These are phyloP conservation scores for Colletotrichum orbiculare DNA, from an alignment of 2,329 filamentous ascomycete species.

Conservation along the genomic window DNA sequence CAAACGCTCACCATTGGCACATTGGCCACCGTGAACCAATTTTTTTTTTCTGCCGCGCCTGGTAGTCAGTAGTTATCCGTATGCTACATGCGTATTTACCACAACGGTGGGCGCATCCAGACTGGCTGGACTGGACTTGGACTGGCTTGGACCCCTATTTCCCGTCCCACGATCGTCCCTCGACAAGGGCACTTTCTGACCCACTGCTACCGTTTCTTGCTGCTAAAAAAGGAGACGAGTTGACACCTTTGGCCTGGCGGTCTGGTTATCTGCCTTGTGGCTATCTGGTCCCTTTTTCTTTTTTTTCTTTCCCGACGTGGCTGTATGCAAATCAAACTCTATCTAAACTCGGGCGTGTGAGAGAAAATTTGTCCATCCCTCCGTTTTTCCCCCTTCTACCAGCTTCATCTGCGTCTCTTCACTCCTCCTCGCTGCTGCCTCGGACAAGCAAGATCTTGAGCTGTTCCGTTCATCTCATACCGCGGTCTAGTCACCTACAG, in stretches of 20 bases:
- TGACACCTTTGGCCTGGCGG: slow-evolving; percentile 18
- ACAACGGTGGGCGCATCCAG: slow-evolving; percentile 14
- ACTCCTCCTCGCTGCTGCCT: neutral
- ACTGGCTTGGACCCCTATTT: slow-evolving; percentile 34
- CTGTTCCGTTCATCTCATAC: slow-evolving; percentile 26
- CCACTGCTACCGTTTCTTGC: slow-evolving; percentile 8
- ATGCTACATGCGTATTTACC: neutral
- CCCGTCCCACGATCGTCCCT: slow-evolving; percentile 15
- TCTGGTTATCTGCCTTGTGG: slow-evolving; percentile 4
- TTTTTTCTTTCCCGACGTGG: neutral
- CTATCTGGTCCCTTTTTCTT: slow-evolving; percentile 1
- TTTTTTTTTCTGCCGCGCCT: slow-evolving; percentile 15
- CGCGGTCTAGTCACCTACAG: neutral
- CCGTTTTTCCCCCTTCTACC: neutral
- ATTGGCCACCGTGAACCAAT: neutral
- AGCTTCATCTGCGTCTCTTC: slow-evolving; percentile 2
- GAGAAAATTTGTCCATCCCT: slow-evolving; percentile 13
- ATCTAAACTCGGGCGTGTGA: slow-evolving; percentile 26
- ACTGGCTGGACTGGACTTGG: slow-evolving; percentile 10
- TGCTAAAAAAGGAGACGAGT: slow-evolving; percentile 29
- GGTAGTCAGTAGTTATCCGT: too few species aligned
- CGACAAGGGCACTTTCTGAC: slow-evolving; percentile 14
- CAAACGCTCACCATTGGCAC: slow-evolving; percentile 23
- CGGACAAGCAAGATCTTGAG: neutral
- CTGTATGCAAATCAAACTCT: slow-evolving; percentile 10